phyloP scores from a whole-genome alignment of 202 grass and related monocot species.

The Elaeis oleifera region DNA sequence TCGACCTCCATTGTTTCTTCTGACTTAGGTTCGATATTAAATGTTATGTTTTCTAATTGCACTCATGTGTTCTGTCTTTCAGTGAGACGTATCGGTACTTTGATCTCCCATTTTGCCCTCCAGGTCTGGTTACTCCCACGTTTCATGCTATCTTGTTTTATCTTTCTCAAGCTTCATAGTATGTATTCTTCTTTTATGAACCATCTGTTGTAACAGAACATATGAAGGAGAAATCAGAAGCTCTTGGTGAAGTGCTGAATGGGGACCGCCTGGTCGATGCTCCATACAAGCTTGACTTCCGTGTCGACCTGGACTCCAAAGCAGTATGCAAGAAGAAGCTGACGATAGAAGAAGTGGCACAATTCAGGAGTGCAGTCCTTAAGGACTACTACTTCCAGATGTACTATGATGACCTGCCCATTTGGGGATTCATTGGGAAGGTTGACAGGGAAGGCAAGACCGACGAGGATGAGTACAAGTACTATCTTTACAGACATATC shows the following conservation, averaged over 20 bases:
- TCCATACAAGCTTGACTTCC: slow-evolving; percentile 16
- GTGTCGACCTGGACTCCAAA: slow-evolving; percentile 2
- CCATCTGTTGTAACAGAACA: slow-evolving; percentile 1
- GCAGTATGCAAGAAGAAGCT: slow-evolving; percentile 12
- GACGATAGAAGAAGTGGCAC: slow-evolving; percentile 5
- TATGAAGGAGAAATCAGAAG: slow-evolving; percentile 14
- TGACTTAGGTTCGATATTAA: too few relatives aligned
- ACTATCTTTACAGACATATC: slow-evolving; percentile 10
- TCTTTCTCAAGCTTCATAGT: background rate
- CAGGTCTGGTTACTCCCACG: background rate
- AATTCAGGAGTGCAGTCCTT: slow-evolving; percentile 6
- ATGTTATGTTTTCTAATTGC: too few relatives aligned
- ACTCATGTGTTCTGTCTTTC: background rate
- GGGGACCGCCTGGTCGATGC: slow-evolving; percentile 13
- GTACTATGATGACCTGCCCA: slow-evolving; percentile 13
- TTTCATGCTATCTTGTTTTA: background rate
- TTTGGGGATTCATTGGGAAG: slow-evolving; percentile 18
- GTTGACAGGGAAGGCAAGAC: slow-evolving; percentile 8
- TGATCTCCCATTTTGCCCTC: slow-evolving; percentile 16
- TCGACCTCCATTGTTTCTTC: too few relatives aligned
- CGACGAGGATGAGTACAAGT: slow-evolving; percentile 1
- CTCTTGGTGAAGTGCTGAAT: slow-evolving; percentile 15
- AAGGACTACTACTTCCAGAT: slow-evolving; percentile 19
- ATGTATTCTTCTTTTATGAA: background rate
- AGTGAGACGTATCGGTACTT: slow-evolving; percentile 19